Evolutionary conservation across 805 yeast species (phyloP).

Genomic region (Yarrowia alimentaria): DNA sequence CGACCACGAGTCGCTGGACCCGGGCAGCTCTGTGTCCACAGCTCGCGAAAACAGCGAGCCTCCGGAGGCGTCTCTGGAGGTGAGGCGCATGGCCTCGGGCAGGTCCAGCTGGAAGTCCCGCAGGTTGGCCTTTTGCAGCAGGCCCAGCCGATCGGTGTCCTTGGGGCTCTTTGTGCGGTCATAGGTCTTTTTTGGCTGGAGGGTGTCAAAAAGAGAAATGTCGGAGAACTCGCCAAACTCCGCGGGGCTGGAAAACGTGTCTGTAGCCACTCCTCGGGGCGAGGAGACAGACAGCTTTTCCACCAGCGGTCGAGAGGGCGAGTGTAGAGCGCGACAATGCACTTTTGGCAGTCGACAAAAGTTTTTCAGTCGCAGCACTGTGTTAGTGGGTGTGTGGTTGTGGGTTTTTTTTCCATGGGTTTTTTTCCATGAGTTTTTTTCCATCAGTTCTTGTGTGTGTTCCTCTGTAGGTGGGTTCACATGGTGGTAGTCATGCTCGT

Average conservation of each 20-base stretch:
- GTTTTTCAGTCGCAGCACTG: conserved; percentile 14
- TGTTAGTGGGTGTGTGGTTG: neutral
- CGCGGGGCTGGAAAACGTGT: neutral
- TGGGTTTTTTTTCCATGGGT: too few species aligned
- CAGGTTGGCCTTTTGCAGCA: neutral
- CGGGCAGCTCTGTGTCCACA: neutral
- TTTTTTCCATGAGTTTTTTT: too few species aligned
- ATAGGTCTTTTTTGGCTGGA: too few species aligned
- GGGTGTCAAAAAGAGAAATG: too few species aligned
- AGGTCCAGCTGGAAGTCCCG: neutral
- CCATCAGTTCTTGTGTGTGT: too few species aligned
- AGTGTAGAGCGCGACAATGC: too few species aligned
- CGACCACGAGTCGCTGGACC: conserved; percentile 1
- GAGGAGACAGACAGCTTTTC: too few species aligned
- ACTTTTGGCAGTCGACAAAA: too few species aligned
- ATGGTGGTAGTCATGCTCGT: too few species aligned
- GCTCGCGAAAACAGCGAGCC: conserved; percentile 5
- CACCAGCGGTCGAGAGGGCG: too few species aligned
- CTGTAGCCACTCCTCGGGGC: conserved; percentile 17
- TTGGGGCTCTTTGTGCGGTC: neutral
- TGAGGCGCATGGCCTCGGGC: neutral
- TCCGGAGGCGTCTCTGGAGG: neutral
- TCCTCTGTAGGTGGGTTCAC: too few species aligned
- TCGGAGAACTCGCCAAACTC: neutral
- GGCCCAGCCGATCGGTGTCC: neutral